Percentiles rank a stretch among this genome's conserved stretches.
Evolutionary conservation across 257 asterid genomes (phyloP).

Genomic region (Penstemon newberryi): DNA sequence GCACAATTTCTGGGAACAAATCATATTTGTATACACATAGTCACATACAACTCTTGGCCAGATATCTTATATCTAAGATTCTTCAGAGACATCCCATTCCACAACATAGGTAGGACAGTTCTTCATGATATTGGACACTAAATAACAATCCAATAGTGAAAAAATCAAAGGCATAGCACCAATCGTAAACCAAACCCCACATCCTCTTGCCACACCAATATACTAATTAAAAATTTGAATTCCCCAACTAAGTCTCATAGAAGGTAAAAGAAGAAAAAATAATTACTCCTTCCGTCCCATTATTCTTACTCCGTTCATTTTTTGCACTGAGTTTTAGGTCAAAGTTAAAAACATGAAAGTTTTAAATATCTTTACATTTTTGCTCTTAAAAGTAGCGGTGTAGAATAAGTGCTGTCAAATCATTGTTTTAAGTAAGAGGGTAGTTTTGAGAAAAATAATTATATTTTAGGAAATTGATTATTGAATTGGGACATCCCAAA

Average conservation of each 20-base stretch:
- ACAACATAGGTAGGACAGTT: background rate
- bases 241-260: background rate
- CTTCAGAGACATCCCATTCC: background rate
- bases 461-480: too few species aligned
- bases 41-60: background rate
- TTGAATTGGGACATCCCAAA: too few species aligned
- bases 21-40: background rate
- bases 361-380: too few species aligned
- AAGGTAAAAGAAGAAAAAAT: slow-evolving; percentile 4
- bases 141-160: background rate
- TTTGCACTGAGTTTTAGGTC: background rate
- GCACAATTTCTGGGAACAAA: background rate
- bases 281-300: background rate
- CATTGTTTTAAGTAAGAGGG: too few species aligned
- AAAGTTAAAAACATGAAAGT: background rate
- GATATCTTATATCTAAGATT: background rate
- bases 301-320: background rate
- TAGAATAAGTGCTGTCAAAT: too few species aligned
- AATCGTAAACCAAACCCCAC: background rate
- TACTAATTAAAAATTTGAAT: background rate
- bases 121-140: slow-evolving; percentile 4
- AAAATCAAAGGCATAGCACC: background rate
- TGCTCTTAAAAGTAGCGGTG: too few species aligned
- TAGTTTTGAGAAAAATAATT: too few species aligned
- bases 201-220: slow-evolving; percentile 7